Percentiles rank a stretch among this genome's conserved stretches.
phyloP scores from a whole-genome alignment of 78 protist species.

The Polysphondylium violaceum region DNA sequence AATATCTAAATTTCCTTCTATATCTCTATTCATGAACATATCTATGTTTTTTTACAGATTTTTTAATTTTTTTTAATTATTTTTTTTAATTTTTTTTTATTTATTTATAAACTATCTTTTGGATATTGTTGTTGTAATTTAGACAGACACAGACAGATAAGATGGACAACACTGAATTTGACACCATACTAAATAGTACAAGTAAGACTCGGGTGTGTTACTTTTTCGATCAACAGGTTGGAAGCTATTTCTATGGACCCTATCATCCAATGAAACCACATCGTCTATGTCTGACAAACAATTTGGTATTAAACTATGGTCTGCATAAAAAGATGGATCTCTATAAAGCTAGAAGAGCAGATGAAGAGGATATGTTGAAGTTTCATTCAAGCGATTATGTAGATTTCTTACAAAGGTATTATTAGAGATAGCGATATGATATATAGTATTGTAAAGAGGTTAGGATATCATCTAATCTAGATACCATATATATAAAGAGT shows the following conservation, averaged over 20 bases:
- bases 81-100: too few relatives aligned
- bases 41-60: neutral
- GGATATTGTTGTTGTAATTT: too few relatives aligned
- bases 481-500: slow-evolving; percentile 7
- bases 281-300: slow-evolving; percentile 95
- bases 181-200: slow-evolving; percentile 39
- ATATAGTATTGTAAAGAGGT: slow-evolving; percentile 23
- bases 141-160: too few relatives aligned
- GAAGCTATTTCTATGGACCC: slow-evolving; percentile 88
- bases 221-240: slow-evolving; percentile 81
- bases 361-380: slow-evolving; percentile 87
- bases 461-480: slow-evolving; percentile 88
- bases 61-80: too few relatives aligned
- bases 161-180: slow-evolving; percentile 6
- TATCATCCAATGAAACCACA: slow-evolving; percentile 99
- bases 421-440: neutral
- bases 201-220: slow-evolving; percentile 77
- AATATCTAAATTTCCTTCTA: too few relatives aligned
- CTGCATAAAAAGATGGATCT: slow-evolving; percentile 90
- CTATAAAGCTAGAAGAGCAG: slow-evolving; percentile 93
- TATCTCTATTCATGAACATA: too few relatives aligned
- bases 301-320: slow-evolving; percentile 96
- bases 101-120: too few relatives aligned
- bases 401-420: slow-evolving; percentile 88
- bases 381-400: slow-evolving; percentile 98